Conservation (phyloP, 2,329 filamentous ascomycete species). For the Colletotrichum sp. region DNA sequence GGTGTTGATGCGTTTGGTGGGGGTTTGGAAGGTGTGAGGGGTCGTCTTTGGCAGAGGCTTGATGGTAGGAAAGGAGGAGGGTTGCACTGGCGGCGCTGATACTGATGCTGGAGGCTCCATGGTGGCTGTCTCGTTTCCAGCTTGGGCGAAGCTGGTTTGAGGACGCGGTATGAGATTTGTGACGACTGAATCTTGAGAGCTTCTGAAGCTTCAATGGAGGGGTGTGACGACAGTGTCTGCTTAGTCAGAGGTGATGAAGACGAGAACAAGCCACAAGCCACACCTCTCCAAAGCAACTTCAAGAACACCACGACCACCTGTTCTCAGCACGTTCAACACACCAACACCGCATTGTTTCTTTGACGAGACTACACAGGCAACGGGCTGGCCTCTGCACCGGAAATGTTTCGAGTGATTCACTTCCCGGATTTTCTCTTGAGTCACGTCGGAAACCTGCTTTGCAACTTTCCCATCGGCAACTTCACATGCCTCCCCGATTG, state of each 20-base stretch:
- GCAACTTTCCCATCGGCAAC: neutral
- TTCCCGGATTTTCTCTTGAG: neutral
- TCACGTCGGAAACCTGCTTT: neutral
- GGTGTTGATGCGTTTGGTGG: slow-evolving; percentile 84
- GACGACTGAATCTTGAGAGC: neutral
- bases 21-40: slow-evolving; percentile 66
- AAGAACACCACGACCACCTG: neutral
- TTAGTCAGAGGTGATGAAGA: neutral
- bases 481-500: neutral
- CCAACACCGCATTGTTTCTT: neutral
- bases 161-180: neutral
- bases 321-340: neutral
- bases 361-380: neutral
- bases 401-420: neutral
- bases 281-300: neutral
- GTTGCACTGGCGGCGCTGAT: neutral
- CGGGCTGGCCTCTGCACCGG: neutral
- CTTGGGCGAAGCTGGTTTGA: neutral
- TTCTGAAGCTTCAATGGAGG: neutral
- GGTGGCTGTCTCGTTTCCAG: neutral
- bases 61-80: slow-evolving; percentile 32
- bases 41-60: slow-evolving; percentile 50
- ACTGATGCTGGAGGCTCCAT: slow-evolving; percentile 3
- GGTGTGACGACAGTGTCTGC: neutral
- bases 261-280: neutral